Conservation (phyloP, 345 rosid genomes). For the Lepidium africanum region DNA sequence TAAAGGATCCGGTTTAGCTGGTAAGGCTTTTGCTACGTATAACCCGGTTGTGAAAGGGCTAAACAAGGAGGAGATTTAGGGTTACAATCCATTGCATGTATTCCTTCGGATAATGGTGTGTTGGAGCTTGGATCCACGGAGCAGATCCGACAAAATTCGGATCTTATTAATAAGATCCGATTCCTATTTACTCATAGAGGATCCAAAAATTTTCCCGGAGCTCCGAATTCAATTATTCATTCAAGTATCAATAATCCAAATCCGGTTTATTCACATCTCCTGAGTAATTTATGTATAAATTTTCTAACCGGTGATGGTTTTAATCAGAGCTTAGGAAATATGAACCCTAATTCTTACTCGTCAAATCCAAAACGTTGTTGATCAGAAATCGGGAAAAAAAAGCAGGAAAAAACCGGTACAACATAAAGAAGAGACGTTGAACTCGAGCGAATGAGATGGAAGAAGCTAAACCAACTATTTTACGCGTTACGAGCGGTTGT, state of each 20-base stretch:
- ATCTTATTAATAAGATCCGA: slow-evolving; percentile 64
- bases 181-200: slow-evolving; percentile 42
- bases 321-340: too few relatives aligned
- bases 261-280: not conserved
- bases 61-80: slow-evolving; percentile 64
- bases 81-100: slow-evolving; percentile 63
- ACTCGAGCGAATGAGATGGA: slow-evolving; percentile 78
- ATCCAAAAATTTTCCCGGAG: slow-evolving; percentile 29
- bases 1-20: slow-evolving; percentile 59
- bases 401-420: slow-evolving; percentile 78
- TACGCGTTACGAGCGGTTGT: slow-evolving; percentile 78
- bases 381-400: slow-evolving; percentile 45
- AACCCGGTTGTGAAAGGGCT: slow-evolving; percentile 57
- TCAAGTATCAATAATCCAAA: not conserved
- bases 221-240: slow-evolving; percentile 13
- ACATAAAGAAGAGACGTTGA: slow-evolving; percentile 78
- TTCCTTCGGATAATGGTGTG: slow-evolving; percentile 71
- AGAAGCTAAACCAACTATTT: slow-evolving; percentile 76
- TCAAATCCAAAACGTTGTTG: slow-evolving; percentile 23
- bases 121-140: slow-evolving; percentile 85
- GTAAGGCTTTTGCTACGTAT: slow-evolving; percentile 52
- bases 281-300: too few relatives aligned
- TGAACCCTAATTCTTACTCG: slow-evolving; percentile 38
- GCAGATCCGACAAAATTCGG: slow-evolving; percentile 49
- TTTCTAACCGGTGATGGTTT: slow-evolving; percentile 47